These are phyloP conservation scores for Neurospora cerealis DNA, from an alignment of 495 filamentous ascomycete species.

Conservation along the genomic window DNA sequence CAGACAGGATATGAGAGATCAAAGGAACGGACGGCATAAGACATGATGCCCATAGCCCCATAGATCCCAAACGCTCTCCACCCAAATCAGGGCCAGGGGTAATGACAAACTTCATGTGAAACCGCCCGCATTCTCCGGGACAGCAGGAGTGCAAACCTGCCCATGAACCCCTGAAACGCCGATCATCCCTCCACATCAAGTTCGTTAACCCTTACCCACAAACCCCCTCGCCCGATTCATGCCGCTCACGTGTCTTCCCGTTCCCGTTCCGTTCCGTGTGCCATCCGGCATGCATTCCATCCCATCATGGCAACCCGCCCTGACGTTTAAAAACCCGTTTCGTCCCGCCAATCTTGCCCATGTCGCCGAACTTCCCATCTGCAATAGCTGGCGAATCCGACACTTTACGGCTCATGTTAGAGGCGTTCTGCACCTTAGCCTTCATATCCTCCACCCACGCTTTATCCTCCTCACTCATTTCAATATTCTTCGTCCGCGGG, in stretches of 20 bases:
- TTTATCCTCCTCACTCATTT: constrained; percentile 53
- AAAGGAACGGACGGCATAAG: not conserved
- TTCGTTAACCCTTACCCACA: not conserved
- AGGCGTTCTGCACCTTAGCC: constrained; percentile 47
- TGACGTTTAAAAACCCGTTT: constrained; percentile 42
- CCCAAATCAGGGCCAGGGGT: not conserved
- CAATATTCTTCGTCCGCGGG: constrained; percentile 45
- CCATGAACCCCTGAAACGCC: not conserved
- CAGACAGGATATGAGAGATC: not conserved
- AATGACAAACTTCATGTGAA: not conserved
- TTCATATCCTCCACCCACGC: constrained; percentile 68
- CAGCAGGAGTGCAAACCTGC: not conserved
- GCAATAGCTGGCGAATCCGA: constrained; percentile 12
- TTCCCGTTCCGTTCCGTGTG: not conserved
- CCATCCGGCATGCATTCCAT: not conserved
- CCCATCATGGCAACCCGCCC: not conserved
- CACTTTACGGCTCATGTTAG: constrained; percentile 34
- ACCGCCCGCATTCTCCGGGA: not conserved
- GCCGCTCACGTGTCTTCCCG: not conserved
- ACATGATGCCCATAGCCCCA: not conserved
- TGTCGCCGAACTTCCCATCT: constrained; percentile 41
- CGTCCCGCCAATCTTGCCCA: constrained; percentile 44
- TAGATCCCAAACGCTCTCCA: not conserved
- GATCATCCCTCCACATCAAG: not conserved
- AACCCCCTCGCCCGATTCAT: not conserved